Percentiles rank a stretch among this genome's conserved stretches.
phyloP scores from a whole-genome alignment of 2,329 filamentous ascomycete genomes.

The Nannizzia gypsea region DNA sequence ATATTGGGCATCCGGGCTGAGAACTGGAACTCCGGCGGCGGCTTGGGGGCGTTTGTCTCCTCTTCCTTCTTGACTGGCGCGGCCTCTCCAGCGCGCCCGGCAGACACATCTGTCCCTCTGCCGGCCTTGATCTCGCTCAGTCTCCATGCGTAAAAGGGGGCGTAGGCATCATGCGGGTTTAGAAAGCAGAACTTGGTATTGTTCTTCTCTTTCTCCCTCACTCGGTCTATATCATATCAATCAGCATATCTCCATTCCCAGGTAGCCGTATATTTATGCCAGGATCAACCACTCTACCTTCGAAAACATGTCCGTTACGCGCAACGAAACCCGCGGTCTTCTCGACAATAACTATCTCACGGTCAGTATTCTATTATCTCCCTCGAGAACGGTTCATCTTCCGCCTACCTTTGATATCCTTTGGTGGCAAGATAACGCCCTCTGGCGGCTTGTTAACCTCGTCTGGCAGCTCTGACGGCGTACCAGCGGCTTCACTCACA shows the following conservation, averaged over 20 bases:
- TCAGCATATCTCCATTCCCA: not conserved
- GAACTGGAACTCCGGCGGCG: slow-evolving; percentile 81
- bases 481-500: slow-evolving; percentile 26
- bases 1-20: slow-evolving; percentile 96
- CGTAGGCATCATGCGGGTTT: slow-evolving; percentile 66
- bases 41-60: slow-evolving; percentile 69
- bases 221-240: slow-evolving; percentile 52
- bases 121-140: slow-evolving; percentile 75
- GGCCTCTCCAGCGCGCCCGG: slow-evolving; percentile 58
- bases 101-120: slow-evolving; percentile 64
- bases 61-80: slow-evolving; percentile 42
- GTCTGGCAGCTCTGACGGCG: slow-evolving; percentile 32
- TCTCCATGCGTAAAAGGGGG: slow-evolving; percentile 83
- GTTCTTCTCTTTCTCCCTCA: slow-evolving; percentile 69
- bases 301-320: slow-evolving; percentile 54
- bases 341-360: slow-evolving; percentile 55
- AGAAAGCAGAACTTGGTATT: slow-evolving; percentile 93
- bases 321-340: slow-evolving; percentile 91
- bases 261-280: not conserved
- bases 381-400: not conserved
- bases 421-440: slow-evolving; percentile 73
- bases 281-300: slow-evolving; percentile 35
- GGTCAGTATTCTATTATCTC: slow-evolving; percentile 18
- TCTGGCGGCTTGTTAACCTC: slow-evolving; percentile 65
- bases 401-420: slow-evolving; percentile 58